These are phyloP conservation scores for Trametes cinnabarina DNA, from an alignment of 768 basidiomycete genomes.

Conservation along the genomic window DNA sequence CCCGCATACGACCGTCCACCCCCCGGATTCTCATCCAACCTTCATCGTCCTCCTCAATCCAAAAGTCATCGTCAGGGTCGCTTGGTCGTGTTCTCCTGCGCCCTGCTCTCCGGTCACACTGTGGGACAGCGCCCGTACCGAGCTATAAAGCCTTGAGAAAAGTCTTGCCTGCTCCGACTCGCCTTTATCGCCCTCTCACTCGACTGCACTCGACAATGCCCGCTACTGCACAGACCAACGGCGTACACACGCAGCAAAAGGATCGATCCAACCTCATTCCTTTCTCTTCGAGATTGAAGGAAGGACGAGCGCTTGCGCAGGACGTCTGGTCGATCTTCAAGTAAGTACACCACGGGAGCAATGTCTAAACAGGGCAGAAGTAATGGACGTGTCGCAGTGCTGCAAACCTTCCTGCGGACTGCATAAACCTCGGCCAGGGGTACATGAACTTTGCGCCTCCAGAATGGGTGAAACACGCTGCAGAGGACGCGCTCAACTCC, in stretches of 20 bases:
- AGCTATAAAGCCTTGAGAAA: not conserved
- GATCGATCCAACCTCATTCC: slow-evolving; percentile 46
- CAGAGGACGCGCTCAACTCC: slow-evolving; percentile 59
- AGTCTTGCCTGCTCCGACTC: slow-evolving; percentile 14
- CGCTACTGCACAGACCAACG: slow-evolving; percentile 19
- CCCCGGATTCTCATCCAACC: not conserved
- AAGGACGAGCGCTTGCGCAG: slow-evolving; percentile 73
- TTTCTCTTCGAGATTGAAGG: slow-evolving; percentile 67
- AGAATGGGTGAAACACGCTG: slow-evolving; percentile 72
- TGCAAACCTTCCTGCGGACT: slow-evolving; percentile 84
- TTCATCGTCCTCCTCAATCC: not conserved
- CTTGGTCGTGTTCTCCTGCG: not conserved
- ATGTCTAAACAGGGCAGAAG: not conserved
- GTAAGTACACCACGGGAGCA: slow-evolving; percentile 37
- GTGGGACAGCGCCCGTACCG: not conserved
- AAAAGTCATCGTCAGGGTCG: not conserved
- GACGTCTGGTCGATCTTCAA: slow-evolving; percentile 95
- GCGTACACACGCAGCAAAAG: slow-evolving; percentile 13
- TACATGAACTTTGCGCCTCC: slow-evolving; percentile 95
- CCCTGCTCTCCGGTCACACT: not conserved
- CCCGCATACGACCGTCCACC: not conserved
- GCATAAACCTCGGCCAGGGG: slow-evolving; percentile 88
- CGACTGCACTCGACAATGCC: slow-evolving; percentile 8
- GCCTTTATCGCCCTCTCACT: not conserved
- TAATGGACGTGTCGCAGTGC: slow-evolving; percentile 46